Evolutionary conservation across 169 alveolate genomes (phyloP), one percentile per base, ranked within the genome.

Genomic region (Plasmodium knowlesi): DNA sequence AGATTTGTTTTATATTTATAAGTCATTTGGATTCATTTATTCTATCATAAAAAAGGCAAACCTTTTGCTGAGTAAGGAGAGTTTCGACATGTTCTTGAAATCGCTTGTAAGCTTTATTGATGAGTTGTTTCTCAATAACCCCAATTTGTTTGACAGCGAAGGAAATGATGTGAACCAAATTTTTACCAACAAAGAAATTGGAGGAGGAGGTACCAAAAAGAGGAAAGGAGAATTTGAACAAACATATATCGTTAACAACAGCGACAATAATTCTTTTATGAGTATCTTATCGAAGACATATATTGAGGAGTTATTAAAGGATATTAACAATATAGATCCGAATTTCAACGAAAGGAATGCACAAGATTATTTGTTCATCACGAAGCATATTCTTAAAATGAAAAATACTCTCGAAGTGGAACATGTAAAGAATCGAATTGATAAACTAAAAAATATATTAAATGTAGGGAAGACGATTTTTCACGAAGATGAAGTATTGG

Each of bases 1-100:
- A 80, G 94, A 89, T 89, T 89, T 89, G 39, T 89, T 89, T 80
- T 81, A 61, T 16, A 89, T 89, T n/a, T 89, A 89, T n/a, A 89
- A 89, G 22, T 89, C 94, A 0, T 89, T 89, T 53, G 94, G 94
- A 5, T 81, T 89, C 53, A 89, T 89, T 14, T 89, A 89, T 43
- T 89, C 94, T 5, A 89, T 89, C 46, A 89, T 89, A 6, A 89
- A 89, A 67, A 89, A 89, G 67, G 94, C 91, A 50, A 89, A 89
- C 46, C 46, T 80, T 5, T 41, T 89, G 53, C 53, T 89, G 25
- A 89, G 46, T 80, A 79, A 89, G 34, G 94, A 89, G 72, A 89
- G 53, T 34, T 78, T 54, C 10, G 94, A 89, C 50, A 89, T 57
- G 34, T 89, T 89, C 80, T 89, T 89, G 41, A 89, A 89, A 89